Base-by-base conservation (phyloP, 768 basidiomycete species). In the Crassisporium funariophilum region DNA sequence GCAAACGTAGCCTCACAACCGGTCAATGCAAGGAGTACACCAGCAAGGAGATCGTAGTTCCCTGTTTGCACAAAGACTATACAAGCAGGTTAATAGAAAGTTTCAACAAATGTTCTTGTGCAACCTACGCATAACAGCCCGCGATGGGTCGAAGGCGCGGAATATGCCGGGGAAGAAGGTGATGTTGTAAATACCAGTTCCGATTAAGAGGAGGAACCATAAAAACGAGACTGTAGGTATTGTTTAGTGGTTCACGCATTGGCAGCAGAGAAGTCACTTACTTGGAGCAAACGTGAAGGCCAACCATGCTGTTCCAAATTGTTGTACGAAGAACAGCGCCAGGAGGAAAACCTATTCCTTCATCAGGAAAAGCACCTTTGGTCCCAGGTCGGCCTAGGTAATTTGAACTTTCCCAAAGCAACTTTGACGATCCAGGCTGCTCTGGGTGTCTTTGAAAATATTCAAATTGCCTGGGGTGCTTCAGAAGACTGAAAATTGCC, bases 1-100 rank as follows among this genome's bases (percentile, higher is more conserved):
- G 84, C 83, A 61, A 84, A 84, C 37, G 84, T 66, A 1, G 82
- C 83, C 59, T 87, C 85, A 54, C 78, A 82, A 0, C 86, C 86
- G 0, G 86, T 88, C n/a, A 87, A 51, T 1, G 80, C 76, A 1
- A 88, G 75, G 5, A 88, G 65, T 1, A 88, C 73, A 24, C 84
- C 86, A 6, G 81, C 72, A 0, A 88, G 74, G 4, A 79, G 60
- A 48, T 82, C 81, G 48, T 79, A 87, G 47, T 85, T 62, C 42
- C 64, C 68, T 1, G 84, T 87, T 10, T 84, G 75, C 1, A 86
- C 81, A 49, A 88, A 88, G 12, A 79, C 81, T 84, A 46, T 0
- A 25, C 23, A 22, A 23, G 29, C 41, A 34, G 44, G 31, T 25
- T 31, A 16, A 21, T 37, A 21, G 35, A 10, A 12, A 44, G 6